A percentile compares a stretch with the other conserved stretches of the same genome.
Evolutionary conservation across 805 yeast genomes (phyloP).

Genomic region (Nakazawaea ernobii): DNA sequence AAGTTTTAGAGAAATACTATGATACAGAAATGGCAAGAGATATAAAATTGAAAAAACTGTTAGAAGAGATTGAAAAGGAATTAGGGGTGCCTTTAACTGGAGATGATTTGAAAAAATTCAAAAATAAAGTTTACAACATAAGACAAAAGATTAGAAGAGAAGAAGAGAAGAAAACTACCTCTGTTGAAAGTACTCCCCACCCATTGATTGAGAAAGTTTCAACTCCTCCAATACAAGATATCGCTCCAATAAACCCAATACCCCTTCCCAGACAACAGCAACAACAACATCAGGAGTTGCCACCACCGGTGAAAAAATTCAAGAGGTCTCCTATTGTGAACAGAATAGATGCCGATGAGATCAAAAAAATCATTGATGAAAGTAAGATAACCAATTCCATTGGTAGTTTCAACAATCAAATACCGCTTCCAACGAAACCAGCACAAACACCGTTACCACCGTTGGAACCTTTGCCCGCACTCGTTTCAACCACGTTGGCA

Average conservation of each 20-base stretch:
- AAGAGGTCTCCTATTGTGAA: not conserved
- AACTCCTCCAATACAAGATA: not conserved
- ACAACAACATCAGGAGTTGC: not conserved
- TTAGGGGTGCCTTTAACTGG: constrained; percentile 7
- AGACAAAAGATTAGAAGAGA: constrained; percentile 11
- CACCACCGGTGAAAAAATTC: not conserved
- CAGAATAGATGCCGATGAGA: constrained; percentile 4
- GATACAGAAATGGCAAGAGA: constrained; percentile 2
- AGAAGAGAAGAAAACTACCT: not conserved
- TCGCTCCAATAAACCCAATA: not conserved
- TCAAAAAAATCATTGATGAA: constrained; percentile 8
- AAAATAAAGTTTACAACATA: constrained; percentile 9
- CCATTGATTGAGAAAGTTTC: no score
- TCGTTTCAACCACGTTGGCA: not conserved
- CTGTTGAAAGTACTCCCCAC: not conserved
- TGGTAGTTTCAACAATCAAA: not conserved
- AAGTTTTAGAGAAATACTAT: constrained; percentile 8
- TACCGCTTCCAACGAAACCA: not conserved
- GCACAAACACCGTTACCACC: not conserved
- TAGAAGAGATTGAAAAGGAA: constrained; percentile 6
- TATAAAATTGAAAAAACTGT: constrained; percentile 5
- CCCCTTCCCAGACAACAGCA: constrained; percentile 1
- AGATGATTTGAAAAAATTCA: constrained; percentile 10
- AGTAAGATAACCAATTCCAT: not conserved
- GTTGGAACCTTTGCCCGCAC: not conserved